phyloP scores from a whole-genome alignment of 2,329 filamentous ascomycete species.

The Delphinella strobiligena region DNA sequence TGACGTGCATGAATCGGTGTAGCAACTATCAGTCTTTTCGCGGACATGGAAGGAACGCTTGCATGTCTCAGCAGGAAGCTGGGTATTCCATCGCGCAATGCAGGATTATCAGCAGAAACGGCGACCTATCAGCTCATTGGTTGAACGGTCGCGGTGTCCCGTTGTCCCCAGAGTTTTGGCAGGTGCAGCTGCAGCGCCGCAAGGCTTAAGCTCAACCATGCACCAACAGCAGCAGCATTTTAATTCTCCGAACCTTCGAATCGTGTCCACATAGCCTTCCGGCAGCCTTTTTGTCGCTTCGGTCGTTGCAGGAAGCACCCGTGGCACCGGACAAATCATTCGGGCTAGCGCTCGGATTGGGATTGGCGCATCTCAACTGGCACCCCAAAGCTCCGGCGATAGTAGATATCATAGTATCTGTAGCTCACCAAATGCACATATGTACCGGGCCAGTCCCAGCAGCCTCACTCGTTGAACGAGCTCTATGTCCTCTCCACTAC shows the following conservation, averaged over 20 bases:
- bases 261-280: too few relatives aligned
- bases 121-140: background rate
- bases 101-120: background rate
- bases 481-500: background rate
- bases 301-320: background rate
- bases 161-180: background rate
- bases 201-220: background rate
- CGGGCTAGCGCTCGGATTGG: slow-evolving; percentile 5
- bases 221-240: background rate
- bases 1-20: too few relatives aligned
- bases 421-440: background rate
- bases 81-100: too few relatives aligned
- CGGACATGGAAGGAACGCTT: too few relatives aligned
- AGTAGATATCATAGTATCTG: background rate
- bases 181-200: background rate
- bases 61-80: background rate
- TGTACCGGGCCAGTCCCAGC: background rate
- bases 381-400: slow-evolving; percentile 1
- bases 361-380: slow-evolving; percentile 6
- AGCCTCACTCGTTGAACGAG: background rate
- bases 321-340: background rate
- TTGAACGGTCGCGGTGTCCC: background rate
- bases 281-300: background rate
- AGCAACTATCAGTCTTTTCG: too few relatives aligned
- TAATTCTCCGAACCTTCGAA: too few relatives aligned